Conservation (phyloP, 768 basidiomycete genomes). For the Daedaleopsis sinensis region DNA sequence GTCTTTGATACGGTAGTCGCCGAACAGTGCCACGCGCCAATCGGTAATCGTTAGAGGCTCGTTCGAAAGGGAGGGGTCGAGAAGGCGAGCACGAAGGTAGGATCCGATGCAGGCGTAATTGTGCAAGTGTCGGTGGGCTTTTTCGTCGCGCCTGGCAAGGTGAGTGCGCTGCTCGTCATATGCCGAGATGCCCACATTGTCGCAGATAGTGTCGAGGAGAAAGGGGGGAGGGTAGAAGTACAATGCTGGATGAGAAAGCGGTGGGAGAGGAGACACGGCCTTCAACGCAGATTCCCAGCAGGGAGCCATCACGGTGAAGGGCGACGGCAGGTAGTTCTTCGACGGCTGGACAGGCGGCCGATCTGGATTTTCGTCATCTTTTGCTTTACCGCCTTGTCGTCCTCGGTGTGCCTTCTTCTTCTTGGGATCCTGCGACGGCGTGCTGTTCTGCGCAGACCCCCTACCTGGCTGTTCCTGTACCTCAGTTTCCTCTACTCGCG, state of each 20-base stretch:
- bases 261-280: background rate
- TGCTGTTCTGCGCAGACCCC: background rate
- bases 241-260: background rate
- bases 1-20: background rate
- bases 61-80: background rate
- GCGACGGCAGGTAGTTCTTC: background rate
- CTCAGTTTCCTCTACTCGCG: background rate
- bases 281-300: background rate
- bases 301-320: background rate
- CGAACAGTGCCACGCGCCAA: conserved; percentile 5
- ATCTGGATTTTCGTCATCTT: background rate
- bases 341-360: background rate
- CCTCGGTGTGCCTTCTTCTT: background rate
- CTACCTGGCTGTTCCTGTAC: background rate
- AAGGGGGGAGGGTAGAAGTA: conserved; percentile 11
- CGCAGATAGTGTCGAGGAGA: conserved; percentile 4
- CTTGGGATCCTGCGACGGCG: background rate
- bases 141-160: background rate
- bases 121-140: conserved; percentile 2
- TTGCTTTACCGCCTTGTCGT: background rate
- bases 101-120: conserved; percentile 1
- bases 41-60: conserved; percentile 3
- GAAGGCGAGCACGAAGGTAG: background rate
- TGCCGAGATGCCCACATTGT: background rate
- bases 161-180: background rate